phyloP scores from a whole-genome alignment of 805 yeast species.

The Ogataea corticis region DNA sequence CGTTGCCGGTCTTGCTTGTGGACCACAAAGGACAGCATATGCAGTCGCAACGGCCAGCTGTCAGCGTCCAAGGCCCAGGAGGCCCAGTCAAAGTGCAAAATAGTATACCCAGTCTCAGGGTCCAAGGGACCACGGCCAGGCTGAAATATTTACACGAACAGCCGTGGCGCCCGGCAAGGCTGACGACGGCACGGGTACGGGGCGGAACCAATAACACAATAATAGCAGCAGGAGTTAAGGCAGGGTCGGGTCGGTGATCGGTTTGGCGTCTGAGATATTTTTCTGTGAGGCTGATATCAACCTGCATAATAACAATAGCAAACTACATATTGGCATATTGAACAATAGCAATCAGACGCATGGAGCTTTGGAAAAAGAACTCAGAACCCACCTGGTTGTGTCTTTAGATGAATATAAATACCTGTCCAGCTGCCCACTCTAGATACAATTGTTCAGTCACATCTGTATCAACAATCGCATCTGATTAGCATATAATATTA shows the following conservation, averaged over 20 bases:
- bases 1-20: too few species aligned
- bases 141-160: neutral
- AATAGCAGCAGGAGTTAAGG: neutral
- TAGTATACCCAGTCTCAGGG: too few species aligned
- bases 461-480: neutral
- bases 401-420: neutral
- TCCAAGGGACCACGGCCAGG: neutral
- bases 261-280: slow-evolving; percentile 7
- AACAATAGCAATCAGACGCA: neutral
- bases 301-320: neutral
- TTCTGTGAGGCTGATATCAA: neutral
- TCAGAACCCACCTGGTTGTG: neutral
- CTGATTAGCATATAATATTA: neutral
- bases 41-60: too few species aligned
- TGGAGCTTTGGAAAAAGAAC: neutral
- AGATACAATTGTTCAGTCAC: neutral
- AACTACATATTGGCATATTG: neutral
- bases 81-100: too few species aligned
- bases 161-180: slow-evolving; percentile 2
- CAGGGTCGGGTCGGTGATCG: slow-evolving; percentile 9
- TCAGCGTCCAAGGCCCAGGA: neutral
- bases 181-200: slow-evolving; percentile 1
- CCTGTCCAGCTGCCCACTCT: neutral
- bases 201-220: neutral
- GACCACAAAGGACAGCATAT: too few species aligned